A percentile compares a stretch with the other conserved stretches of the same genome.
These are phyloP conservation scores for Stylosanthes scabra DNA, from an alignment of 331 rosid species.

Conservation along the genomic window DNA sequence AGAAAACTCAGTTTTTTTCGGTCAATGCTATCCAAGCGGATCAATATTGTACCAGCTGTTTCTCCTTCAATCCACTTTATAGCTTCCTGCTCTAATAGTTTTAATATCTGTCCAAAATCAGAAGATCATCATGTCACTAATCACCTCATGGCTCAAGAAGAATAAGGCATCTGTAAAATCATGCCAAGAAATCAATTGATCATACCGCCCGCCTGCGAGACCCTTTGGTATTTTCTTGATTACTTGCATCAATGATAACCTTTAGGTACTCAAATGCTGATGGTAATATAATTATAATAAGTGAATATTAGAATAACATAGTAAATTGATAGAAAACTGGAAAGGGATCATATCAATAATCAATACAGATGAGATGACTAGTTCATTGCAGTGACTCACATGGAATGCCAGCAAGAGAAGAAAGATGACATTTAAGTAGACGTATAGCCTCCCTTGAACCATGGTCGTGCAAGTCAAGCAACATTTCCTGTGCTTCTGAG, in stretches of 20 bases:
- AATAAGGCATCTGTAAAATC: neutral
- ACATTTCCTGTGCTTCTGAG: constrained; percentile 53
- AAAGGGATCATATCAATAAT: constrained; percentile 4
- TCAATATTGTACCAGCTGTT: constrained; percentile 57
- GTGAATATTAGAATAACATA: constrained; percentile 27
- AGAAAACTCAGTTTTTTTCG: constrained; percentile 51
- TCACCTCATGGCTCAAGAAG: neutral
- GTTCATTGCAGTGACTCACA: too few species aligned
- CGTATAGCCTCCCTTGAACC: constrained; percentile 58
- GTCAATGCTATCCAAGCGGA: constrained; percentile 57
- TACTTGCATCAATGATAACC: constrained; percentile 58
- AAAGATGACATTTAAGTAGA: constrained; percentile 70
- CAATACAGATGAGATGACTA: too few species aligned
- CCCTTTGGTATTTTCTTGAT: constrained; percentile 57
- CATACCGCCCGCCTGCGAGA: constrained; percentile 65
- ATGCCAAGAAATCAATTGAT: constrained; percentile 8
- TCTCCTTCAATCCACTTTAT: constrained; percentile 78
- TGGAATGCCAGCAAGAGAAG: constrained; percentile 69
- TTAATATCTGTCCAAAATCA: constrained; percentile 55
- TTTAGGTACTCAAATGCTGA: constrained; percentile 79
- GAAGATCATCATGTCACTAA: constrained; percentile 12
- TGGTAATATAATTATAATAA: constrained; percentile 24
- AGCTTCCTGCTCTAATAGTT: constrained; percentile 70
- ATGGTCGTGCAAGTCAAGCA: constrained; percentile 69
- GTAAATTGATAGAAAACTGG: constrained; percentile 10